Base-by-base conservation (phyloP, 23 red algal species). In the Cyanidium caldarium region DNA sequence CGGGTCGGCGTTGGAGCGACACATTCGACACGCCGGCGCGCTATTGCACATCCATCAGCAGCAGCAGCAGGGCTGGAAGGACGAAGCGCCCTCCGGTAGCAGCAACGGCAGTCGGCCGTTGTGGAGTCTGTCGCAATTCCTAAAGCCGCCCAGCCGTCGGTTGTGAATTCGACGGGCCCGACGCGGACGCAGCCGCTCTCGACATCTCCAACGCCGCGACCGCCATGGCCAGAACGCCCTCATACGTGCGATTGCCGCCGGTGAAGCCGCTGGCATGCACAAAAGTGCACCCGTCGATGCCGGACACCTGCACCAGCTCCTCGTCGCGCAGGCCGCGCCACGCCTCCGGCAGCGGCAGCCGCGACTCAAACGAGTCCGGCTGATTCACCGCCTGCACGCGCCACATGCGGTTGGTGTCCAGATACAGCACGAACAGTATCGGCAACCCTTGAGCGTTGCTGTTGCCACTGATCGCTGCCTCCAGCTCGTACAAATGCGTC, bases 221-320 rank as follows among this genome's bases (percentile, higher is more conserved):
- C 40, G 81, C 88, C 81, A 94, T 86, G 13, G 46, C 67, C 75
- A 94, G 39, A 12, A 75, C 81, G 31, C 88, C 88, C 16, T 94
- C 81, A 39, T 76, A 94, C 10, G 46, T 77, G 35, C 77, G 68
- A 38, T 94, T 81, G 12, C 82, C 88, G 19, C 92, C 92, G 34
- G 88, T 98, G 58, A 98, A 98, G 25, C 92, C 92, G 37, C 69
- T 68, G 0, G 85, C 80, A 65, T 98, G 92, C 28, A 80, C 77
- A 68, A 98, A 98, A 33, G 87, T 75, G 65, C 92, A 98, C 35
- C 78, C 75, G 21, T 30, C 35, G 15, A 98, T 88, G 25, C 92
- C 92, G 3, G 82, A 73, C 26, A 86, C 26, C 40, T 77, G 39
- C 25, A 38, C 68, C 28, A 98, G 74, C 68, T 83, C 84, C 12